A percentile compares a stretch with the other conserved stretches of the same genome.
Evolutionary conservation across 2,329 filamentous ascomycete species (phyloP).

Genomic region (Emergomyces orientalis): DNA sequence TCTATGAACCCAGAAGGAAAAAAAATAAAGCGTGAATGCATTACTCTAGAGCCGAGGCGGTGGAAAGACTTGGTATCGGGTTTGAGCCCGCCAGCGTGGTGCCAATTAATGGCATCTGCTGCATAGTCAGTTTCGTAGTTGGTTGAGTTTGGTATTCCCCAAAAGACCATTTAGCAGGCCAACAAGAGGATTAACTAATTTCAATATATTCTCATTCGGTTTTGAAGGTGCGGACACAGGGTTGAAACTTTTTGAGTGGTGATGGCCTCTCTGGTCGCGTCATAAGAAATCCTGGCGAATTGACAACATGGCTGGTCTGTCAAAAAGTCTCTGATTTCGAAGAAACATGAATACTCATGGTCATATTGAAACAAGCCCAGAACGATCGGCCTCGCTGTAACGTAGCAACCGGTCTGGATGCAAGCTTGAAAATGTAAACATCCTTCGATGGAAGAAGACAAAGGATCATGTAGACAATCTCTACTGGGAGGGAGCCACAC

Average conservation of each 20-base stretch:
- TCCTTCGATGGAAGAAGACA: not conserved
- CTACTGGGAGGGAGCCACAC: not conserved
- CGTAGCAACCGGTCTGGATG: not conserved
- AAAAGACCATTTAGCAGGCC: too few relatives aligned
- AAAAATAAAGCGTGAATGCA: too few relatives aligned
- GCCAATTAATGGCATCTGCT: too few relatives aligned
- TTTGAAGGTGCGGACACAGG: not conserved
- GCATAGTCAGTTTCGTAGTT: too few relatives aligned
- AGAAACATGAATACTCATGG: not conserved
- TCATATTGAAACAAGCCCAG: not conserved
- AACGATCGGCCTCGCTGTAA: not conserved
- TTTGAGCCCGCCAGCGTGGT: too few relatives aligned
- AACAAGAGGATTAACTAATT: too few relatives aligned
- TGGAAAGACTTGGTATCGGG: too few relatives aligned
- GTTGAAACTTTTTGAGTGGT: not conserved
- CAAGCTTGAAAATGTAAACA: not conserved
- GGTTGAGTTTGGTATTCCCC: too few relatives aligned
- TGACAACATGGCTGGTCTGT: too few relatives aligned
- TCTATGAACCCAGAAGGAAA: too few relatives aligned
- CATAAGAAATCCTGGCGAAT: conserved; percentile 1
- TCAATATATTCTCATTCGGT: conserved; percentile 3
- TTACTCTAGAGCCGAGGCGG: too few relatives aligned
- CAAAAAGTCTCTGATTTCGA: too few relatives aligned
- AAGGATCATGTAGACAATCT: not conserved
- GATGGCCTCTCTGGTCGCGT: not conserved